Evolutionary conservation across 75 land plant genomes (phyloP), one percentile per base, ranked within the genome.

Genomic region (Isoetes taiwanensis): DNA sequence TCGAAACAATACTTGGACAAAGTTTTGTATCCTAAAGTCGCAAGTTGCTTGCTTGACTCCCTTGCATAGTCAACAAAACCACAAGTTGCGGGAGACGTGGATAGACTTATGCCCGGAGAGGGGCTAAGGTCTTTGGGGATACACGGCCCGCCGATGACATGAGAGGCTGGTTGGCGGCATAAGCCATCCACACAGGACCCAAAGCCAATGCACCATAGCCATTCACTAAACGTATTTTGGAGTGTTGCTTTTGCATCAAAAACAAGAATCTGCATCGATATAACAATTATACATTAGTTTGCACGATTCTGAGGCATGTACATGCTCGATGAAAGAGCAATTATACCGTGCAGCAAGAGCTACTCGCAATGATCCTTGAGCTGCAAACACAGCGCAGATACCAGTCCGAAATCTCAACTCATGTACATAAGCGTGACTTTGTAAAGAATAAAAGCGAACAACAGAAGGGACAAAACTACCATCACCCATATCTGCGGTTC

Each of bases 21-120:
- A 43, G 76, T 81, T 61, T 80, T 82, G 50, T 78, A 78, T 28
- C 91, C 90, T 57, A 80, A 79, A 24, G 83, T 81, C 32, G 86
- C 96, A 54, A 90, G 58, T 17, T 90, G 96, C 62, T 80, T 85
- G 67, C 91, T 80, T 3, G 96, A 90, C 63, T 90, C 96, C 62
- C 72, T 90, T 11, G 96, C 96, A 70, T 82, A 90, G 24, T 83
- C 86, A 54, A 85, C 96, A 19, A 75, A 34, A 60, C 81, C 74
- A 16, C 82, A 83, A 70, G 82, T 85, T 38, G 90, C 72, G 43
- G 74, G 57, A 40, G 79, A 72, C n/a, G 70, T 59, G 27, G 88
- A 62, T 28, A 84, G 82, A 67, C 82, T 86, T 33, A 75, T 76
- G 31, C 95, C 80, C 23, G 90, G 85, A 59, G 82, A 69, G 19